Percentiles rank a stretch among this genome's conserved stretches.
phyloP scores from a whole-genome alignment of 2,329 filamentous ascomycete genomes.

The Pseudonectria buxi region DNA sequence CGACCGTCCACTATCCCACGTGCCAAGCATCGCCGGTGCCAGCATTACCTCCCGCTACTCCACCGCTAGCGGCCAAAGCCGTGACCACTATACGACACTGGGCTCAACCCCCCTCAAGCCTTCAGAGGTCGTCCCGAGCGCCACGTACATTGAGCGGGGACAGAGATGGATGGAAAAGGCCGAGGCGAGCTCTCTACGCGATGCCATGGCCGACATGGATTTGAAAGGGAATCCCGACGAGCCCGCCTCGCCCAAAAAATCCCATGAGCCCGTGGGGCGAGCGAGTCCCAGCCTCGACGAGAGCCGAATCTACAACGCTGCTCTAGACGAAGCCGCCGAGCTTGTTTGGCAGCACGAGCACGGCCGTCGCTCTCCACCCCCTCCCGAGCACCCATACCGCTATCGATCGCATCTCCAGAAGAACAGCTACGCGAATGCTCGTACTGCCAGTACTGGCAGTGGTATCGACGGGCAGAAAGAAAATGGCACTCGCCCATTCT shows the following conservation, averaged over 20 bases:
- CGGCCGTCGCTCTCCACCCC: conserved; percentile 39
- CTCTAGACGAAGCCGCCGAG: conserved; percentile 70
- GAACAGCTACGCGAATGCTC: conserved; percentile 64
- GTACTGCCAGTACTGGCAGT: conserved; percentile 51
- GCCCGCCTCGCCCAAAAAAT: conserved; percentile 17
- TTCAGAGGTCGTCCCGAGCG: conserved; percentile 56
- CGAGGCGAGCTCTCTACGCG: conserved; percentile 62
- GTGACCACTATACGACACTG: conserved; percentile 46
- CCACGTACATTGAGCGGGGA: conserved; percentile 66
- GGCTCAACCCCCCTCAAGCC: conserved; percentile 43
- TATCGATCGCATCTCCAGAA: conserved; percentile 65
- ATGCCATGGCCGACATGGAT: conserved; percentile 69
- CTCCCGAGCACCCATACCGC: conserved; percentile 55
- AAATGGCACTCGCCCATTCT: conserved; percentile 38
- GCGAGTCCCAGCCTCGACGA: conserved; percentile 38
- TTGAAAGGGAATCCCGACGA: conserved; percentile 34
- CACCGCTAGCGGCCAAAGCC: conserved; percentile 35
- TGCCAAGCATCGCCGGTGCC: conserved; percentile 35
- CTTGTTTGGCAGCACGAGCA: conserved; percentile 72
- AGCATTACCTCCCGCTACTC: conserved; percentile 48
- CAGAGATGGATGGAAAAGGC: conserved; percentile 77
- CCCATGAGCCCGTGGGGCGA: no score
- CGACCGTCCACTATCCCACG: conserved; percentile 22
- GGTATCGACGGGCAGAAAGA: conserved; percentile 35
- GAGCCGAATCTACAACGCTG: conserved; percentile 61